phyloP scores from a whole-genome alignment of 2,329 filamentous ascomycete species.

The Colletotrichum lini region DNA sequence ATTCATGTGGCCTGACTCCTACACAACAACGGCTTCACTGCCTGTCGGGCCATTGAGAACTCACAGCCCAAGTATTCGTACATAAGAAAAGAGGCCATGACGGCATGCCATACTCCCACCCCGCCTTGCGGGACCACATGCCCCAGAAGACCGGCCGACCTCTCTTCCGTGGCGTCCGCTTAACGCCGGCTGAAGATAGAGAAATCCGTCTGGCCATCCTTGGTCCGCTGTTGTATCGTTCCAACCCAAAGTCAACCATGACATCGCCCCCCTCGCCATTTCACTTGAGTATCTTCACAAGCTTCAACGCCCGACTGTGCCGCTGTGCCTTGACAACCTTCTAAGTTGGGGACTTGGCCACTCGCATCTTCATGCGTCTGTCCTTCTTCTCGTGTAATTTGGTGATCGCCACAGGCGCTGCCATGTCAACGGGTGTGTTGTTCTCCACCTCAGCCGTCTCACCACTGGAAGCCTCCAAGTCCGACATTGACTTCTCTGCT shows the following conservation, averaged over 20 bases:
- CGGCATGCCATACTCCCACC: neutral
- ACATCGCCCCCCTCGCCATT: neutral
- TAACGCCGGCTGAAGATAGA: neutral
- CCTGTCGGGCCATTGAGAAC: neutral
- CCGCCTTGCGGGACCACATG: neutral
- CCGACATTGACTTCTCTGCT: slow-evolving; percentile 3
- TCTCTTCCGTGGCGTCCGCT: slow-evolving; percentile 1
- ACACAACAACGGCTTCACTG: neutral
- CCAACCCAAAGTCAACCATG: neutral
- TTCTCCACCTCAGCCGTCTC: neutral
- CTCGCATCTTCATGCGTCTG: slow-evolving; percentile 1
- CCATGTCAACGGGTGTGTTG: neutral
- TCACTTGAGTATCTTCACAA: neutral
- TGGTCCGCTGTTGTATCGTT: neutral
- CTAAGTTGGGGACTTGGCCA: slow-evolving; percentile 24
- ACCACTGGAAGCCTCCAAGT: neutral
- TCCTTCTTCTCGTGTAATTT: slow-evolving; percentile 5
- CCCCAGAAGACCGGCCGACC: neutral
- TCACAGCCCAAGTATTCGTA: neutral
- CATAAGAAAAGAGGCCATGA: neutral
- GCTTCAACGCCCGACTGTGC: neutral
- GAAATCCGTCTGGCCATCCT: neutral
- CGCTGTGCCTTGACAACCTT: slow-evolving; percentile 1
- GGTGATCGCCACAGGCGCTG: neutral
- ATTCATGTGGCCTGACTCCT: neutral